Percentiles rank a stretch among this genome's conserved stretches.
Evolutionary conservation across 768 basidiomycete species (phyloP).

Genomic region (Trametopsis cervina): DNA sequence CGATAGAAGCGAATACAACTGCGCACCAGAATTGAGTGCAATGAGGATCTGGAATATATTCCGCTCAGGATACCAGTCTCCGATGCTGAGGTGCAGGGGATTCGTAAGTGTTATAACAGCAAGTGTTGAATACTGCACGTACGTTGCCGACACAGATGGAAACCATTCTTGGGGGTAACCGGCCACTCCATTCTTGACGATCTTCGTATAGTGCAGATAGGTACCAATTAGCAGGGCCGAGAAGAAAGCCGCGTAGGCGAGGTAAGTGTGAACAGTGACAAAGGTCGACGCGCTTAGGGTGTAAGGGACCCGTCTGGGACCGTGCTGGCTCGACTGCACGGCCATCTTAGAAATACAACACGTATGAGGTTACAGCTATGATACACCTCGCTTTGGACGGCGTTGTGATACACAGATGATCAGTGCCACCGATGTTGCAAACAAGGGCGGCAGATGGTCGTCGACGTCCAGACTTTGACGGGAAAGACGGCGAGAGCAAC

Average conservation of each 20-base stretch:
- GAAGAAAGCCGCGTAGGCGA: slow-evolving; percentile 60
- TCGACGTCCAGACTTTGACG: too few species aligned
- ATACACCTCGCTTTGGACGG: background rate
- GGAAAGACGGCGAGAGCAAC: too few species aligned
- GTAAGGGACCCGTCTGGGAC: slow-evolving; percentile 2
- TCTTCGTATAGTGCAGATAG: slow-evolving; percentile 69
- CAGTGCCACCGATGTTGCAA: background rate
- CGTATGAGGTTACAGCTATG: background rate
- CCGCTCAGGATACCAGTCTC: slow-evolving; percentile 86
- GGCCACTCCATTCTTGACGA: slow-evolving; percentile 81
- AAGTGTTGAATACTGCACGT: slow-evolving; percentile 21
- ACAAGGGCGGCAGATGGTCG: background rate
- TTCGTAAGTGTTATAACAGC: background rate
- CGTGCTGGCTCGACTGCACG: slow-evolving; percentile 3
- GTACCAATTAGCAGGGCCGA: slow-evolving; percentile 59
- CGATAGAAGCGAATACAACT: background rate
- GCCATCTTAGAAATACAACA: slow-evolving; percentile 1
- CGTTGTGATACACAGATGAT: background rate
- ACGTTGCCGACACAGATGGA: slow-evolving; percentile 85
- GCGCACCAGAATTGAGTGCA: slow-evolving; percentile 68
- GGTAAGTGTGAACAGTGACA: slow-evolving; percentile 55
- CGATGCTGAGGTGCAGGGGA: slow-evolving; percentile 73
- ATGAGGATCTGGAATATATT: slow-evolving; percentile 85
- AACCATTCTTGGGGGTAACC: slow-evolving; percentile 87
- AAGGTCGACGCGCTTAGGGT: slow-evolving; percentile 27